Conservation (phyloP, 2,329 filamentous ascomycete species). For the Metarhizium robertsii region DNA sequence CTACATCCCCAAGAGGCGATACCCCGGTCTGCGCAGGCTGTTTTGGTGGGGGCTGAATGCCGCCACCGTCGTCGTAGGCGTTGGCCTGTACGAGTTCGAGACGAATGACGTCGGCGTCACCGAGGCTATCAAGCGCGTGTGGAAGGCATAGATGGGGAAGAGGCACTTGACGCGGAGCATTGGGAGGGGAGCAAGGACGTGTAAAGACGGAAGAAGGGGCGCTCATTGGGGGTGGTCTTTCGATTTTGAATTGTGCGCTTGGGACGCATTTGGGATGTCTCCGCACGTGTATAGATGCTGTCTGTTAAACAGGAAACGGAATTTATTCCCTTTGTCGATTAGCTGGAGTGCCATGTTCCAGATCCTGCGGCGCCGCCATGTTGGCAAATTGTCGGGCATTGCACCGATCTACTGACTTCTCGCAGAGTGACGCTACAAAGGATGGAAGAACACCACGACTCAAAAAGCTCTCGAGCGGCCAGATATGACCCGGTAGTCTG, state of each 20-base stretch:
- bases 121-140: slow-evolving; percentile 79
- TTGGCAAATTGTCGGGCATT: not conserved
- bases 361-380: not conserved
- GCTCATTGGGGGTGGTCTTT: not conserved
- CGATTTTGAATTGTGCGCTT: not conserved
- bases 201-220: not conserved
- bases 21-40: slow-evolving; percentile 57
- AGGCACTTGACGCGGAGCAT: not conserved
- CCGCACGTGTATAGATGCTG: slow-evolving; percentile 12
- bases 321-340: slow-evolving; percentile 7
- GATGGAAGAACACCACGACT: not conserved
- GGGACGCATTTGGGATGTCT: not conserved
- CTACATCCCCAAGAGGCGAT: slow-evolving; percentile 69
- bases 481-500: not conserved
- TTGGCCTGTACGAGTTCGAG: slow-evolving; percentile 97
- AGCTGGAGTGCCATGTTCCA: not conserved
- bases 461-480: not conserved
- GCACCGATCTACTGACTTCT: not conserved
- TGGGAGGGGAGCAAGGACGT: not conserved
- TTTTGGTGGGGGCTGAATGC: slow-evolving; percentile 71
- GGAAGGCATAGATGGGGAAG: slow-evolving; percentile 58
- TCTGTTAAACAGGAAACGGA: slow-evolving; percentile 5
- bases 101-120: slow-evolving; percentile 95
- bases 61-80: slow-evolving; percentile 69
- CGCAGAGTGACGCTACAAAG: not conserved